phyloP scores from a whole-genome alignment of 169 alveolate genomes.

The Cardiosporidium cionae region DNA sequence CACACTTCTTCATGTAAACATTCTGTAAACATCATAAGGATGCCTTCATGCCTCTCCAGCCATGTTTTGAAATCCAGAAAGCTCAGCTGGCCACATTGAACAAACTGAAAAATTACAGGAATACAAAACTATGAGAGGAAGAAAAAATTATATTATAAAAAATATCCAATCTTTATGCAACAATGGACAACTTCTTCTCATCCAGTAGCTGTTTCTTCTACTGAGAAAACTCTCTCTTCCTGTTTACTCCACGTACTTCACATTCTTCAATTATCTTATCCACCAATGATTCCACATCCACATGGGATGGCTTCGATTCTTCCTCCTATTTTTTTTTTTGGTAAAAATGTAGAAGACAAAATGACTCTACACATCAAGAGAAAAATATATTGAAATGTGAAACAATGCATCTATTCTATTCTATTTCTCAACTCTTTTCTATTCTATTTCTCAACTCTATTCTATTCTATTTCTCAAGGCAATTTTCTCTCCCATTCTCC shows the following conservation, averaged over 20 bases:
- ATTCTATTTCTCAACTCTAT: no score
- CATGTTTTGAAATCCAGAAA: slow-evolving; percentile 60
- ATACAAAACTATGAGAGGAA: background rate
- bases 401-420: no score
- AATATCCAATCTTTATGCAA: background rate
- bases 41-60: slow-evolving; percentile 54
- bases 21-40: slow-evolving; percentile 58
- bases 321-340: no score
- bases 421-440: no score
- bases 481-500: no score
- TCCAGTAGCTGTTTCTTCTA: background rate
- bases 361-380: no score
- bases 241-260: slow-evolving; percentile 20
- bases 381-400: no score
- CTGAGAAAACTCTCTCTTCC: no score
- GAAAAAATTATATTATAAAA: background rate
- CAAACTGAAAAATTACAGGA: slow-evolving; percentile 34
- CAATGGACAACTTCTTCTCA: background rate
- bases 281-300: slow-evolving; percentile 22
- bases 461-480: no score
- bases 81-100: slow-evolving; percentile 51
- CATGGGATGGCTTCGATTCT: background rate
- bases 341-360: no score
- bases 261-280: slow-evolving; percentile 34
- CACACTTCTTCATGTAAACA: slow-evolving; percentile 74